phyloP scores from a whole-genome alignment of 2,329 filamentous ascomycete genomes.

The Grosmannia huntii region DNA sequence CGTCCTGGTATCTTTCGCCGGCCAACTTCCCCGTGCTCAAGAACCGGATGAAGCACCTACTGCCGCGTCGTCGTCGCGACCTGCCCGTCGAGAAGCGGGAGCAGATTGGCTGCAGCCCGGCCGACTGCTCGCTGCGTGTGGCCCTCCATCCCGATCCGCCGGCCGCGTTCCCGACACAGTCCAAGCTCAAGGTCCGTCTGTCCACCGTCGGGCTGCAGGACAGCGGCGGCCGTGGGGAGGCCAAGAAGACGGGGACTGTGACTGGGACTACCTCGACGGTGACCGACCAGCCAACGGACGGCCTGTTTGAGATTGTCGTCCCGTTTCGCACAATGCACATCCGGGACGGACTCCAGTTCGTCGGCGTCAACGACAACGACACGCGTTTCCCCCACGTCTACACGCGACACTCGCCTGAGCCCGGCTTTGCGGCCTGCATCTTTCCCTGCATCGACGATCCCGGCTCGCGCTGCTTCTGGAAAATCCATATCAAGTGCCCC shows the following conservation, averaged over 20 bases:
- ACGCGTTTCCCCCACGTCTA: slow-evolving; percentile 82
- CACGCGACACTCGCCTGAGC: slow-evolving; percentile 66
- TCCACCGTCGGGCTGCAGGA: slow-evolving; percentile 1
- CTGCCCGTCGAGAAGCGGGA: slow-evolving; percentile 43
- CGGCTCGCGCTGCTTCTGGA: slow-evolving; percentile 65
- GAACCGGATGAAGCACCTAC: slow-evolving; percentile 47
- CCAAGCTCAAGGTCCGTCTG: slow-evolving; percentile 9
- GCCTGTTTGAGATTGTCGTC: slow-evolving; percentile 38
- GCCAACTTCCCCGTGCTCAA: slow-evolving; percentile 65
- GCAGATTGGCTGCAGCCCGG: slow-evolving; percentile 40
- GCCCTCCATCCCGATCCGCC: slow-evolving; percentile 22
- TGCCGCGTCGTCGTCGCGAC: slow-evolving; percentile 38
- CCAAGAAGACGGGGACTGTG: neutral
- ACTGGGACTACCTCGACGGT: neutral
- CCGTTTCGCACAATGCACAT: slow-evolving; percentile 67
- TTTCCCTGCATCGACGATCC: slow-evolving; percentile 91
- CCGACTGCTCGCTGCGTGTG: slow-evolving; percentile 37
- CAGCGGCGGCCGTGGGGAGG: neutral
- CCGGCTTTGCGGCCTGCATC: slow-evolving; percentile 70
- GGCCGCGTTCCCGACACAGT: slow-evolving; percentile 4
- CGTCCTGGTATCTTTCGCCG: slow-evolving; percentile 48
- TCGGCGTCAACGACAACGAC: slow-evolving; percentile 70
- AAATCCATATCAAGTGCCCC: slow-evolving; percentile 74
- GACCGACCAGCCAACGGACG: slow-evolving; percentile 8
- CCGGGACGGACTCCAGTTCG: slow-evolving; percentile 82